phyloP scores from a whole-genome alignment of 2,329 filamentous ascomycete genomes.

The Clonostachys rhizophaga region DNA sequence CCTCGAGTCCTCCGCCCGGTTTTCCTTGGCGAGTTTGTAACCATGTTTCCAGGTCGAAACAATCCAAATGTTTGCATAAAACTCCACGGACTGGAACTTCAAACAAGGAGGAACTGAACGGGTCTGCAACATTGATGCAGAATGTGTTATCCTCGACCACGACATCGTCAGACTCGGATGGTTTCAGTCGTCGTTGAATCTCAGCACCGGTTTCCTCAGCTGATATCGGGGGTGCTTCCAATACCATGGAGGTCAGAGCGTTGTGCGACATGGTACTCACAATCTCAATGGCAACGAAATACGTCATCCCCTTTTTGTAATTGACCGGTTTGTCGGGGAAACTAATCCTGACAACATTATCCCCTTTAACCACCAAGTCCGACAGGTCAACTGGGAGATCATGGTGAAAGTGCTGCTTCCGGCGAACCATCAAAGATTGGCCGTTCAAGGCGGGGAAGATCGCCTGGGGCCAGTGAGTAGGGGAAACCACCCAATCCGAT shows the following conservation, averaged over 20 bases:
- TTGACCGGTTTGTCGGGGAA: conserved; percentile 20
- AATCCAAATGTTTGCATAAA: conserved; percentile 73
- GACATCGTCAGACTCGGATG: conserved; percentile 49
- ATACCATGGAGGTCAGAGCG: conserved; percentile 32
- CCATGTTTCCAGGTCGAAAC: conserved; percentile 85
- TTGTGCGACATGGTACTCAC: conserved; percentile 51
- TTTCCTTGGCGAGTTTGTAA: conserved; percentile 59
- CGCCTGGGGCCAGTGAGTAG: conserved; percentile 66
- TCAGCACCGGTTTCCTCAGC: conserved; percentile 44
- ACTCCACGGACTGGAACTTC: conserved; percentile 66
- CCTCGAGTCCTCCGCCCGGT: conserved; percentile 14
- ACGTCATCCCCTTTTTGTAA: conserved; percentile 19
- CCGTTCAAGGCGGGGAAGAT: conserved; percentile 68
- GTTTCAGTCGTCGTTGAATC: conserved; percentile 46
- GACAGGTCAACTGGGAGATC: conserved; percentile 77
- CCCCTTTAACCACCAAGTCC: conserved; percentile 46
- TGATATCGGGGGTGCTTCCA: conserved; percentile 27
- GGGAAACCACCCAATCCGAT: conserved; percentile 56
- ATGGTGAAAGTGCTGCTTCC: conserved; percentile 68
- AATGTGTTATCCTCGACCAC: conserved; percentile 53
- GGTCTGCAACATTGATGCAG: conserved; percentile 57
- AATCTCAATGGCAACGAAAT: conserved; percentile 66
- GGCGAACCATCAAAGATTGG: conserved; percentile 49
- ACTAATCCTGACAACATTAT: conserved; percentile 57
- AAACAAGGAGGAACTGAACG: conserved; percentile 62